Base-by-base conservation (phyloP, 202 grass and related monocot genomes). In the Schoenoplectus tabernaemontani region DNA sequence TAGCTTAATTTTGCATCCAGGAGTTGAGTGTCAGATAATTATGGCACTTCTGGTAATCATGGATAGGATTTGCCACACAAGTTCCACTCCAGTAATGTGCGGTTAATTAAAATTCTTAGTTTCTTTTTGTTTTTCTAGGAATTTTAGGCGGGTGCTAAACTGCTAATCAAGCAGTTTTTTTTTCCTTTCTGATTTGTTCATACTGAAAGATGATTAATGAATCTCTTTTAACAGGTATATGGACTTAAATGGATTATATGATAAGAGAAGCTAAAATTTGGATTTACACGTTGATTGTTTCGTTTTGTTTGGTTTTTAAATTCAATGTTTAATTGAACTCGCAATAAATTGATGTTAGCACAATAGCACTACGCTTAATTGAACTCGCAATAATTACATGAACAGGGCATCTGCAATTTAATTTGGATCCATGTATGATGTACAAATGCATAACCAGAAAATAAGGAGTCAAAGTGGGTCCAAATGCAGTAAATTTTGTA, bases 41-140 rank as follows among this genome's bases (percentile, higher is more conserved):
- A 94, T 98, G 95, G 95, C 95, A 0, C 64, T 94, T 19, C 82
- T 98, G 4, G 86, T 98, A 15, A 82, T 94, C 62, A 86, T 98
- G 75, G 95, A 98, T 75, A 82, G 91, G 44, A 92, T 92, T 47
- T 98, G 85, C 38, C 90, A 41, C 64, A 80, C 0, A 38, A 85
- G 80, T 2, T 81, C 81, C 83, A 77, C 84, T 6, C 84, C 86
- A 0, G 51, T 89, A 58, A 85, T 76, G 38, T 87, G 89, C 46
- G 88, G 69, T 74, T 85, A 61, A 79, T 73, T 85, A 63, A 80
- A n/a, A 61, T 32, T 78, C 2, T 64, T 80, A 59, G 8, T 78
- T 78, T 26, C 6, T 76, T 17, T 26, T 23, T 16, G 3, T 19
- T 64, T 80, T 64, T 64, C 23, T 63, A 32, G 59, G 30, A 64